These are phyloP conservation scores for Boletus pseudopeckii DNA, from an alignment of 768 basidiomycete genomes.

Conservation along the genomic window DNA sequence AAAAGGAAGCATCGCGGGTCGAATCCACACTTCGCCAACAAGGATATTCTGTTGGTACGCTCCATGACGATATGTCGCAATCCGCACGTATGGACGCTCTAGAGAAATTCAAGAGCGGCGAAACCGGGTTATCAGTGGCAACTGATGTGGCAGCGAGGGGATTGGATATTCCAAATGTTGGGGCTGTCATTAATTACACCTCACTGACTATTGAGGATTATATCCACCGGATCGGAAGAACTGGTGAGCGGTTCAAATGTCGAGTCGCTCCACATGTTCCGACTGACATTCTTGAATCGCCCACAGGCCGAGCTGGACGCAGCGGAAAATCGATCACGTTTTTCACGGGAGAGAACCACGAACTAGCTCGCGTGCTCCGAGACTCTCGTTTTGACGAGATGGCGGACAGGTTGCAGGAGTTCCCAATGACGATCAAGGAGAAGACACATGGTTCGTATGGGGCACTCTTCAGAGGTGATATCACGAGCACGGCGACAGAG, in stretches of 20 bases:
- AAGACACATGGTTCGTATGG: conserved; percentile 89
- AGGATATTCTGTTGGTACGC: conserved; percentile 74
- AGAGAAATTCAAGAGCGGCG: conserved; percentile 82
- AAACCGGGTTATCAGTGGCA: conserved; percentile 81
- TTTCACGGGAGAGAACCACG: conserved; percentile 91
- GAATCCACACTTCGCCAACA: conserved; percentile 71
- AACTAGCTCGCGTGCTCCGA: conserved; percentile 83
- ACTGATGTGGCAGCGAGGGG: conserved; percentile 98
- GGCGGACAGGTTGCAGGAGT: conserved; percentile 61
- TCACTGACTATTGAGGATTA: conserved; percentile 95
- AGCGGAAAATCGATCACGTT: conserved; percentile 92
- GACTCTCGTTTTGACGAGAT: conserved; percentile 84
- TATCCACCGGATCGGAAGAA: conserved; percentile 86
- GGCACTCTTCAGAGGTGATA: conserved; percentile 70
- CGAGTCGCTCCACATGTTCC: not conserved
- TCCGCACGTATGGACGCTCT: conserved; percentile 78
- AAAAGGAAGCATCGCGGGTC: conserved; percentile 93
- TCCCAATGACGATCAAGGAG: conserved; percentile 98
- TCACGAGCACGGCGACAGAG: conserved; percentile 65
- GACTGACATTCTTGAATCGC: not conserved
- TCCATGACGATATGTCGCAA: conserved; percentile 93
- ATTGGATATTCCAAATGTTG: conserved; percentile 95
- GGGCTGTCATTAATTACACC: conserved; percentile 93
- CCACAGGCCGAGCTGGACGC: conserved; percentile 82
- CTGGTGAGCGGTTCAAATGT: conserved; percentile 46